Evolutionary conservation across 441 rosid genomes (phyloP).

Genomic region (Pelargonium myrrhifolium): DNA sequence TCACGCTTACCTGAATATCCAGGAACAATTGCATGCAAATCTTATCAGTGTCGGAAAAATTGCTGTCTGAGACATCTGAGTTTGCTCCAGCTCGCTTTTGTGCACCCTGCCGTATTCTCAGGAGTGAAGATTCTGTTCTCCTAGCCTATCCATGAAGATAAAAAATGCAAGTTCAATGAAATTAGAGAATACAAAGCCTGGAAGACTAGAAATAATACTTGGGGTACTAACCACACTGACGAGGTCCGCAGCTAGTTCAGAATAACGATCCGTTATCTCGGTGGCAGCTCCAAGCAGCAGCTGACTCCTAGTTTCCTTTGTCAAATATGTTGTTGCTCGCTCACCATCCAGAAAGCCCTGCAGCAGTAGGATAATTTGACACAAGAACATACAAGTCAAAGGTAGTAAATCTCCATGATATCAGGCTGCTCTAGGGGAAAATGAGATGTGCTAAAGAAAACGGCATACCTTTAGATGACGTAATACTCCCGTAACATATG

Average conservation of each 20-base stretch:
- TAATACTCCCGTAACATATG: slow-evolving; percentile 67
- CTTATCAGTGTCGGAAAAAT: slow-evolving; percentile 79
- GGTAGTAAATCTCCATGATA: too few species aligned
- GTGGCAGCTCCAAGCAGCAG: slow-evolving; percentile 49
- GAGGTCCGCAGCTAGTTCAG: slow-evolving; percentile 71
- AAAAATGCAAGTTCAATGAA: slow-evolving; percentile 10
- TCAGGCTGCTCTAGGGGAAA: too few species aligned
- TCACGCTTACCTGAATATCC: slow-evolving; percentile 68
- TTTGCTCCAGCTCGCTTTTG: slow-evolving; percentile 86
- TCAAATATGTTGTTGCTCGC: slow-evolving; percentile 57
- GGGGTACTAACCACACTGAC: slow-evolving; percentile 65
- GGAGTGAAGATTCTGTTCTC: slow-evolving; percentile 78
- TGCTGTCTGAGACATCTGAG: slow-evolving; percentile 69
- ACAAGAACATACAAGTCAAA: too few species aligned
- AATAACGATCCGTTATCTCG: slow-evolving; percentile 67
- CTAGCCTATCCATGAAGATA: slow-evolving; percentile 51
- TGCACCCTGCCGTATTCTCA: slow-evolving; percentile 81
- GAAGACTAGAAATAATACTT: background rate
- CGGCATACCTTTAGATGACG: slow-evolving; percentile 66
- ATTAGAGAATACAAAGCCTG: background rate
- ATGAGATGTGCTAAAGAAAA: slow-evolving; percentile 1
- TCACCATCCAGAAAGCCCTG: slow-evolving; percentile 75
- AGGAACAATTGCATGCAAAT: slow-evolving; percentile 91
- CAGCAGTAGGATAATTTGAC: too few species aligned
- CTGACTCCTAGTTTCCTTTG: slow-evolving; percentile 42